phyloP scores from a whole-genome alignment of 148 eudicot species.

The Beta vulgaris region DNA sequence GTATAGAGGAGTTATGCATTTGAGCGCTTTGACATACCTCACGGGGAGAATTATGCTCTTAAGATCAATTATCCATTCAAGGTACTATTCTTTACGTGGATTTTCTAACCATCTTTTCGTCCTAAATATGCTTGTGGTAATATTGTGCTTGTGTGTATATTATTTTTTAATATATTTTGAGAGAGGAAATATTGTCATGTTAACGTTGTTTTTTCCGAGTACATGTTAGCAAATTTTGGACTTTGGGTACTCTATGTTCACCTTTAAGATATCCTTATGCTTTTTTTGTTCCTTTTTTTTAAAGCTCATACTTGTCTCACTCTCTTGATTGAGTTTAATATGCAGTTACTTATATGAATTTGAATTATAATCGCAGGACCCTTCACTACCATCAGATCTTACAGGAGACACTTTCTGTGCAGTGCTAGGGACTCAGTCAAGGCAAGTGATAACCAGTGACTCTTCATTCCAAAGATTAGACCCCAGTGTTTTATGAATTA shows the following conservation, averaged over 20 bases:
- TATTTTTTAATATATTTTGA: no score
- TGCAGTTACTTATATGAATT: not conserved
- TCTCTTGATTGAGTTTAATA: not conserved
- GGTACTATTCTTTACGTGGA: constrained; percentile 37
- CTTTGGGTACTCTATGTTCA: not conserved
- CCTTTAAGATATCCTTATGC: not conserved
- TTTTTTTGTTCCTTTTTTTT: not conserved
- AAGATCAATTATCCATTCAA: constrained; percentile 87
- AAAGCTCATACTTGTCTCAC: no score
- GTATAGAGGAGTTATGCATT: constrained; percentile 89
- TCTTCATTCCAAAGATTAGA: not conserved
- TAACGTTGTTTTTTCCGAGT: no score
- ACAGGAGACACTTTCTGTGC: constrained; percentile 72
- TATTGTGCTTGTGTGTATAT: no score
- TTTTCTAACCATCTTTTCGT: not conserved
- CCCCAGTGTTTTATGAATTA: not conserved
- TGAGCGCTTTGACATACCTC: constrained; percentile 80
- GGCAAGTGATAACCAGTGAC: constrained; percentile 33
- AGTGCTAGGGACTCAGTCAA: constrained; percentile 83
- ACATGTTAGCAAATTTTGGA: not conserved
- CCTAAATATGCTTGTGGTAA: not conserved
- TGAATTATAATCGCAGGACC: constrained; percentile 47
- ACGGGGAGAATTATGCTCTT: constrained; percentile 71
- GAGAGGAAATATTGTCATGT: no score
- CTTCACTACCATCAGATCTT: constrained; percentile 79